phyloP scores from a whole-genome alignment of 345 rosid genomes.

The Eucalyptus virginea region DNA sequence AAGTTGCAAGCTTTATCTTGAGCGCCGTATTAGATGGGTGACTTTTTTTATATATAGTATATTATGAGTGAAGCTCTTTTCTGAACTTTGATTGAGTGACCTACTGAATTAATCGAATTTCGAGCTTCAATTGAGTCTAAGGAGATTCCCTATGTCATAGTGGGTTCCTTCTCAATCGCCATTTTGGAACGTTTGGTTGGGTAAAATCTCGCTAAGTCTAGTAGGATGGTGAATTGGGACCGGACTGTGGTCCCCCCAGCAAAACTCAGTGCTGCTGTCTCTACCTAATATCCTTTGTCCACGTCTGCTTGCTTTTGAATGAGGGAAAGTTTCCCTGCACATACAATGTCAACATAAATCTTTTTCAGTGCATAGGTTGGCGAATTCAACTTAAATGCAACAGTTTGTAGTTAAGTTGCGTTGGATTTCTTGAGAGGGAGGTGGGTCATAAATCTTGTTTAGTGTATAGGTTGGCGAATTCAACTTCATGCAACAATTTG shows the following conservation, averaged over 20 bases:
- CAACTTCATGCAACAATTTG: not conserved
- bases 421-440: constrained; percentile 40
- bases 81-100: not conserved
- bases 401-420: not conserved
- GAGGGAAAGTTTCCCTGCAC: not conserved
- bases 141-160: not conserved
- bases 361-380: not conserved
- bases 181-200: not conserved
- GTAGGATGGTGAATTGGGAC: not conserved
- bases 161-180: not conserved
- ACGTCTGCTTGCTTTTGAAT: not conserved
- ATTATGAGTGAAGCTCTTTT: not conserved
- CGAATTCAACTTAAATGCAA: not conserved
- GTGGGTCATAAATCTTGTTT: not conserved
- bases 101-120: not conserved
- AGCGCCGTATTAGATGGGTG: not conserved
- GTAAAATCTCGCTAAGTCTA: not conserved
- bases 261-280: not conserved
- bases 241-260: no score
- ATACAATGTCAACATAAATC: not conserved
- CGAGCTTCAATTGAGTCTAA: not conserved
- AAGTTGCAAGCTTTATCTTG: not conserved
- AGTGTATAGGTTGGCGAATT: not conserved
- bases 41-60: not conserved
- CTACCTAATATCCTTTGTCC: not conserved